Percentiles rank a stretch among this genome's conserved stretches.
These are phyloP conservation scores for Acer saccharum DNA, from an alignment of 345 rosid genomes.

Conservation along the genomic window DNA sequence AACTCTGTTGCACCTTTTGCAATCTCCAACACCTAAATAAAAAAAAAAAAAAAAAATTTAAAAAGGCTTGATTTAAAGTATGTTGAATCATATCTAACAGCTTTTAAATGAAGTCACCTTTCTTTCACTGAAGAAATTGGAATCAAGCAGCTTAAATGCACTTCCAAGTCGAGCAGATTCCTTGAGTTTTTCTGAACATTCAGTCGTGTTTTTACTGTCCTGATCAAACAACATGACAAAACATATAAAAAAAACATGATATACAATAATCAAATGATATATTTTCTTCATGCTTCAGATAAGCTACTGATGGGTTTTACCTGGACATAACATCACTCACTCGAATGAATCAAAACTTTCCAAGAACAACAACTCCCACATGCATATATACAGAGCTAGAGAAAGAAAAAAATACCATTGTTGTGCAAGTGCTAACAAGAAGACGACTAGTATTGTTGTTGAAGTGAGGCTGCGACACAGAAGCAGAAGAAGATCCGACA, in stretches of 20 bases:
- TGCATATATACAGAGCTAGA: neutral
- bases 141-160: conserved; percentile 56
- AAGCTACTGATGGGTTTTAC: conserved; percentile 18
- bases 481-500: conserved; percentile 2
- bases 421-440: conserved; percentile 8
- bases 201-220: conserved; percentile 41
- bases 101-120: conserved; percentile 42
- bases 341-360: conserved; percentile 32
- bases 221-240: conserved; percentile 35
- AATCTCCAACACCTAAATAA: conserved; percentile 50
- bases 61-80: neutral
- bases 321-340: conserved; percentile 26
- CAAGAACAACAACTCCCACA: conserved; percentile 28
- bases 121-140: conserved; percentile 64
- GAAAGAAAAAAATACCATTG: conserved; percentile 22
- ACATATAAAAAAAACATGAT: neutral
- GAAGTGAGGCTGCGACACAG: neutral
- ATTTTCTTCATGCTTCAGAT: neutral
- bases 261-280: neutral
- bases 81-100: neutral
- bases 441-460: neutral
- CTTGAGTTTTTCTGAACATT: conserved; percentile 28
- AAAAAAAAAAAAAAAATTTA: neutral
- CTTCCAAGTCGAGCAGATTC: conserved; percentile 42
- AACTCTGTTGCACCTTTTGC: conserved; percentile 58